Evolutionary conservation across 352 stramenopile species (phyloP).

Genomic region (Hyaloperonospora arabidopsidis): DNA sequence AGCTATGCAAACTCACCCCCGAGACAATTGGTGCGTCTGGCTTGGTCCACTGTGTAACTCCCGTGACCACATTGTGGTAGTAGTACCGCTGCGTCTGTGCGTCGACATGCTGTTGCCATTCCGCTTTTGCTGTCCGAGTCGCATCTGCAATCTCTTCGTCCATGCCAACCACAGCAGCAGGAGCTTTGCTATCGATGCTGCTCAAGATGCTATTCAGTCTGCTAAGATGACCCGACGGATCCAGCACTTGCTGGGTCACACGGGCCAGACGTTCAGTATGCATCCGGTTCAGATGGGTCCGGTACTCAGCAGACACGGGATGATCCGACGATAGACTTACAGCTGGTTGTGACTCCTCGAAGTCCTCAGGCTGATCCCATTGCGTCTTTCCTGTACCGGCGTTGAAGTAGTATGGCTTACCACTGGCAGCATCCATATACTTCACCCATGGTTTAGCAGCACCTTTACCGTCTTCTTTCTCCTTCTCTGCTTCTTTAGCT

Average conservation of each 20-base stretch:
- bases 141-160: conserved; percentile 7
- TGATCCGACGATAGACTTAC: conserved; percentile 8
- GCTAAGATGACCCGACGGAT: conserved; percentile 58
- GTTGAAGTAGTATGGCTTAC: conserved; percentile 75
- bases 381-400: conserved; percentile 51
- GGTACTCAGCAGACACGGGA: conserved; percentile 44
- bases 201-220: conserved; percentile 69
- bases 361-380: conserved; percentile 57
- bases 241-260: conserved; percentile 55
- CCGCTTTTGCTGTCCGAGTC: conserved; percentile 24
- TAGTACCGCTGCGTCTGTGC: conserved; percentile 72
- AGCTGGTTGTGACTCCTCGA: conserved; percentile 27
- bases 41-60: conserved; percentile 72
- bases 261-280: conserved; percentile 43
- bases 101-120: conserved; percentile 85
- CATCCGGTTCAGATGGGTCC: conserved; percentile 52
- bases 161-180: not conserved
- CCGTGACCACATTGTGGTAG: conserved; percentile 76
- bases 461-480: not conserved
- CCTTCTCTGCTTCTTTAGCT: conserved; percentile 1
- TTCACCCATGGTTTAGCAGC: conserved; percentile 46
- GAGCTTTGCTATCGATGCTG: conserved; percentile 34
- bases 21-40: conserved; percentile 60
- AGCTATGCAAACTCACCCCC: conserved; percentile 36
- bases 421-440: conserved; percentile 53